These are phyloP conservation scores for Pythium volutum DNA, from an alignment of 352 stramenopile species.

Conservation along the genomic window DNA sequence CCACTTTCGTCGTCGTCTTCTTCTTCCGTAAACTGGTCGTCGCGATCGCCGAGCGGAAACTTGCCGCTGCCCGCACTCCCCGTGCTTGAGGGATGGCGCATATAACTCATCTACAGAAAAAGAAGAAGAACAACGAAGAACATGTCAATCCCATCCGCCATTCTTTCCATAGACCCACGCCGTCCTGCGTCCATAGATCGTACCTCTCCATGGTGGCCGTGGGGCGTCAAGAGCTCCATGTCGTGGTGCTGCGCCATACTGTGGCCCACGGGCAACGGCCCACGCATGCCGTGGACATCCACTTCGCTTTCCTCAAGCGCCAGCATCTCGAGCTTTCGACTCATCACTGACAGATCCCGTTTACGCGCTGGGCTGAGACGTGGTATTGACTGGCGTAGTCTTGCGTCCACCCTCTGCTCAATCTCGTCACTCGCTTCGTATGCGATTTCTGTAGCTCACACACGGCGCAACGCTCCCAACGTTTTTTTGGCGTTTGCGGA, in stretches of 20 bases:
- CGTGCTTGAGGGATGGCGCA: constrained; percentile 23
- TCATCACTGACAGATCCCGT: constrained; percentile 34
- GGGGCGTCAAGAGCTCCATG: constrained; percentile 34
- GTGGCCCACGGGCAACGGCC: constrained; percentile 24
- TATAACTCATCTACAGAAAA: constrained; percentile 27
- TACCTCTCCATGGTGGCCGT: constrained; percentile 15
- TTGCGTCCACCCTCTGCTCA: background rate
- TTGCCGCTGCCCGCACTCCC: constrained; percentile 21
- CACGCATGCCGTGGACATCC: constrained; percentile 32
- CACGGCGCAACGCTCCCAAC: background rate
- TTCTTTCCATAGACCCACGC: constrained; percentile 1
- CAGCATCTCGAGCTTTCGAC: constrained; percentile 69
- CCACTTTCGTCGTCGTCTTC: constrained; percentile 71
- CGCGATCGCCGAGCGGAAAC: constrained; percentile 20
- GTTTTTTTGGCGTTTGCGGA: background rate
- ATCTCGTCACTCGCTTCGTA: background rate
- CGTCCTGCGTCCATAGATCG: background rate
- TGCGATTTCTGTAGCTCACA: no score
- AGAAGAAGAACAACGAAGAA: background rate
- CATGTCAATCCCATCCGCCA: background rate
- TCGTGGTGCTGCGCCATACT: constrained; percentile 21
- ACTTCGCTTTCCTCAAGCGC: constrained; percentile 37
- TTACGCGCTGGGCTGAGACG: background rate
- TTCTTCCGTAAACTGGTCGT: constrained; percentile 69
- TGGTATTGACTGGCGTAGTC: background rate